phyloP scores from a whole-genome alignment of 768 basidiomycete genomes.

The Leucogyrophana mollusca region DNA sequence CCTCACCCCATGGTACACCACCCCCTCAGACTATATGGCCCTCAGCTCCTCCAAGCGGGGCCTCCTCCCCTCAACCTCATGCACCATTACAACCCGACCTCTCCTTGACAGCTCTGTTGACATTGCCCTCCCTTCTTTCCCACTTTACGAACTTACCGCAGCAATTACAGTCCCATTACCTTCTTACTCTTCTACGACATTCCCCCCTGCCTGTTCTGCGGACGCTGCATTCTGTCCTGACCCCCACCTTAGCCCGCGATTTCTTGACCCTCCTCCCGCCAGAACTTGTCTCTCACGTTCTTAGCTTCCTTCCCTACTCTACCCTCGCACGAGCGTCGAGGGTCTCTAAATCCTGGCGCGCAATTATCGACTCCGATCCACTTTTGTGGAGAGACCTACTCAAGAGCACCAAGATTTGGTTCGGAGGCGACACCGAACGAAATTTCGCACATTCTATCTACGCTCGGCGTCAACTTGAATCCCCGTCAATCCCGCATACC shows the following conservation, averaged over 20 bases:
- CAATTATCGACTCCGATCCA: constrained; percentile 87
- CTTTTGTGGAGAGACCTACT: constrained; percentile 88
- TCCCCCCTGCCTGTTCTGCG: constrained; percentile 90
- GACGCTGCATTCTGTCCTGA: constrained; percentile 83
- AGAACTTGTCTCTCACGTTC: constrained; percentile 87
- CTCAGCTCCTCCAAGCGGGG: constrained; percentile 77
- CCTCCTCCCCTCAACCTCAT: constrained; percentile 66
- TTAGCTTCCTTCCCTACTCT: constrained; percentile 80
- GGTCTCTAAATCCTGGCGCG: constrained; percentile 88
- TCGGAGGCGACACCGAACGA: constrained; percentile 81
- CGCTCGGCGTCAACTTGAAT: constrained; percentile 51
- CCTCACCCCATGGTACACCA: constrained; percentile 84
- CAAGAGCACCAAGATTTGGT: constrained; percentile 84
- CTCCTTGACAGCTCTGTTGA: constrained; percentile 78
- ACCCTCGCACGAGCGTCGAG: constrained; percentile 84
- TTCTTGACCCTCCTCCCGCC: constrained; percentile 90
- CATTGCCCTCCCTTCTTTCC: constrained; percentile 77
- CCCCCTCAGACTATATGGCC: constrained; percentile 76
- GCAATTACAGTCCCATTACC: constrained; percentile 86
- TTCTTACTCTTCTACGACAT: constrained; percentile 89
- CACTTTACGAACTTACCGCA: constrained; percentile 82
- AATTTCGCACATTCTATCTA: constrained; percentile 74
- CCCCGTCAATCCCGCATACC: constrained; percentile 37
- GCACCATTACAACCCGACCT: constrained; percentile 81
- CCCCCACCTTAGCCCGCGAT: constrained; percentile 90